Base-by-base conservation (phyloP, 805 yeast species). In the Sugiyamaella boreocaroliniensis region DNA sequence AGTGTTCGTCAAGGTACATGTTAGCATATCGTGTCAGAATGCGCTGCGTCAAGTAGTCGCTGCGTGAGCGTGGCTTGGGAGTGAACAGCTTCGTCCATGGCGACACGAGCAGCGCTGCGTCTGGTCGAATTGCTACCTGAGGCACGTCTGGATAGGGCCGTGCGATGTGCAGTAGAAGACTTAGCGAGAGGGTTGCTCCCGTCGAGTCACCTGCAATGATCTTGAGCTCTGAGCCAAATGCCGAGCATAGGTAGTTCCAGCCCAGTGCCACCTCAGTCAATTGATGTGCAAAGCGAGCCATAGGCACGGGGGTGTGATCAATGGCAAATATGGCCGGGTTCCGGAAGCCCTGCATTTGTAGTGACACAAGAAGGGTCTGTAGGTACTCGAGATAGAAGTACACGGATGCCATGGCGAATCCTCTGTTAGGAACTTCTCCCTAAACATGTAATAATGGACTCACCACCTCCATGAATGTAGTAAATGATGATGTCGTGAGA, bases 281-380 rank as follows among this genome's bases (percentile, higher is more conserved):
- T 20, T 69, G 75, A 2, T 61, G 57, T 0, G 66, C 59, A 50
- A 65, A 66, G 10, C 37, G 44, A 2, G 50, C 60, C 7, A 43
- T 44, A 19, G 55, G 47, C 43, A 47, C 53, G 18, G 60, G 55
- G 18, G 56, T 46, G 32, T 64, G 63, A 22, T 74, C 70, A 18
- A 72, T 63, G 7, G 76, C 66, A 42, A 73, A 73, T 2, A 75
- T 65, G 3, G 70, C 73, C 0, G 83, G 83, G 55, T 73, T 76
- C 20, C 61, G 53, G 57, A 79, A 78, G 1, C 83, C 83, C 57
- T 76, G 79, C 48, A 73, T 64, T 26, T 72, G 67, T 34, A 79
- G 64, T 16, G 74, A 63, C 1, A 72, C 69, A 22, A 73, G 68
- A 45, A 76, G 57, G 3, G 75, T 64, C 43, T 71, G 65, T 40